phyloP scores from a whole-genome alignment of 2,329 filamentous ascomycete species.

The Drechslerella dactyloides region DNA sequence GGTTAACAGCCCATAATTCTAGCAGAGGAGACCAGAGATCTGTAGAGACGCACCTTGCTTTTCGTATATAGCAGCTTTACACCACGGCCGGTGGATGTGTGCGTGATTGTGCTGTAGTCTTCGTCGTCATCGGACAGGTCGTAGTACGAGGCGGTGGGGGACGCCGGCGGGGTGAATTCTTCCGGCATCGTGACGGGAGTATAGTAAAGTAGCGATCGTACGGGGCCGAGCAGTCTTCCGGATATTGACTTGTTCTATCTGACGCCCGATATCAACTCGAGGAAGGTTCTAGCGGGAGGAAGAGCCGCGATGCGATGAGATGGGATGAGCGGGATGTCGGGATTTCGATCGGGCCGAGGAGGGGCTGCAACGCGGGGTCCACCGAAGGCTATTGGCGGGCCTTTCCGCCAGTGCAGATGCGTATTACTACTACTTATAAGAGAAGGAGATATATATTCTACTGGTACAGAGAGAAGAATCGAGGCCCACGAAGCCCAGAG shows the following conservation, averaged over 20 bases:
- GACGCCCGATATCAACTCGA: no score
- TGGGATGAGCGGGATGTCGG: slow-evolving; percentile 23
- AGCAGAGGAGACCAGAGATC: not conserved
- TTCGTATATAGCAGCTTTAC: slow-evolving; percentile 96
- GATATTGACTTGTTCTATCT: slow-evolving; percentile 45
- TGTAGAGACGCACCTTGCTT: slow-evolving; percentile 74
- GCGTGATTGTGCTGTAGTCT: slow-evolving; percentile 91
- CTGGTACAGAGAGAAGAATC: not conserved
- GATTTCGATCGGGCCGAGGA: slow-evolving; percentile 21
- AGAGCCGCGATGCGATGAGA: slow-evolving; percentile 18
- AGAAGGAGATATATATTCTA: not conserved
- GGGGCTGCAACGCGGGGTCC: slow-evolving; percentile 17
- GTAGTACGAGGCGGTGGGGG: slow-evolving; percentile 87
- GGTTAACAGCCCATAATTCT: not conserved
- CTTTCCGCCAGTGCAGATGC: not conserved
- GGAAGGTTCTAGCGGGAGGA: no score
- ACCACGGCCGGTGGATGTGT: slow-evolving; percentile 75
- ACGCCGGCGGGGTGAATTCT: slow-evolving; percentile 62
- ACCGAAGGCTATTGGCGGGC: not conserved
- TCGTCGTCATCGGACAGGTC: slow-evolving; percentile 80
- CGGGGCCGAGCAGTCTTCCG: slow-evolving; percentile 18
- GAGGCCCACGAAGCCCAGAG: not conserved
- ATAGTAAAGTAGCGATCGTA: slow-evolving; percentile 1
- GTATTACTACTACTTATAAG: not conserved
- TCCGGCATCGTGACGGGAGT: slow-evolving; percentile 39